Base-by-base conservation (phyloP, 1,139 yeast species). In the Yamadazyma diddensiae region DNA sequence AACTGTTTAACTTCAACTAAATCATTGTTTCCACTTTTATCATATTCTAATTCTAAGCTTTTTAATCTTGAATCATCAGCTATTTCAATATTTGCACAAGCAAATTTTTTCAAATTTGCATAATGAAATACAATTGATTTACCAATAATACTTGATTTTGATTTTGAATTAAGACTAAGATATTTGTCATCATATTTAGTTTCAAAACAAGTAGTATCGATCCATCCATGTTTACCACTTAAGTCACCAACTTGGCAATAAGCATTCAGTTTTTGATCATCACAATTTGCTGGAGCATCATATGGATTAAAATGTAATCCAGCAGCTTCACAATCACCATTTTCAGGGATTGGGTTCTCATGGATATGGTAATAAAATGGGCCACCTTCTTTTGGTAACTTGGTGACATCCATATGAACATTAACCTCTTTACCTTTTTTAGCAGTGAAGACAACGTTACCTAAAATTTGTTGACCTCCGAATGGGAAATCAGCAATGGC, bases 361-460 rank as follows among this genome's bases (percentile, higher is more conserved):
- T 77, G 82, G 38, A 78, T 73, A 46, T 77, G 82, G 49, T 77
- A 78, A 13, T 59, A 51, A 50, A 76, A 77, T n/a, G 79, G 73
- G 2, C 80, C 82, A n/a, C 77, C 77, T 28, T 55, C 52, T 25
- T 57, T 50, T 14, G 82, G 82, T 43, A 77, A 65, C 2, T 79
- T 79, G 6, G 79, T 69, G 49, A 77, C 56, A 47, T 77, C 81
- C 37, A 77, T 74, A 46, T 75, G 78, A 30, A 77, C 82, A 42
- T 73, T 64, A n/a, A 77, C 76, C 5, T 61, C 51, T 32, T 71
- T 70, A 10, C 72, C 73, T 23, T 52, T 59, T 47, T 50, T 65
- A 37, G 59, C 76, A 46, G 63, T 67, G 55, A 62, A 77, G 44
- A 72, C 68, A 40, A 76, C 60, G 37, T 70, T 66, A n/a, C 82